Percentiles rank a stretch among this genome's conserved stretches.
These are phyloP conservation scores for Bretschneidera sinensis DNA, from an alignment of 345 rosid species.

Conservation along the genomic window DNA sequence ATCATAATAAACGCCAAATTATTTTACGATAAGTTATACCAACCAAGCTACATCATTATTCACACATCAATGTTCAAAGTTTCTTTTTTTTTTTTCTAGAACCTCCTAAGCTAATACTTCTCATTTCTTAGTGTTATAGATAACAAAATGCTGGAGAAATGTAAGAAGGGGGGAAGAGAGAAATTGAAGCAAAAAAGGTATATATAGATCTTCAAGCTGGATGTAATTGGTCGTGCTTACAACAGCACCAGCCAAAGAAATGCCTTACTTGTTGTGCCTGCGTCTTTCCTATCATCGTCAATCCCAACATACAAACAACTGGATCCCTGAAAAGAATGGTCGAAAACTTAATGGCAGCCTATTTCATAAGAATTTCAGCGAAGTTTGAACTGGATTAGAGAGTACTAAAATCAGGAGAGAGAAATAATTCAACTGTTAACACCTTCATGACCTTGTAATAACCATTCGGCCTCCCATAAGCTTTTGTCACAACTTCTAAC, in stretches of 20 bases:
- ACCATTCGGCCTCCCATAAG: no score
- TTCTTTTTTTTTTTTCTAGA: neutral
- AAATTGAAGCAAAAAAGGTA: neutral
- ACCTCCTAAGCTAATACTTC: neutral
- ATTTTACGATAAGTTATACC: neutral
- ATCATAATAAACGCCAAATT: neutral
- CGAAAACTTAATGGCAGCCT: no score
- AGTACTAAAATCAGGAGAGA: no score
- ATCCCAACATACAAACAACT: slow-evolving; percentile 79
- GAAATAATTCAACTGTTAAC: no score
- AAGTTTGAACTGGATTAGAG: no score
- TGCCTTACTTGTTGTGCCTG: slow-evolving; percentile 63
- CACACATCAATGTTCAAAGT: neutral
- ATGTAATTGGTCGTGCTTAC: slow-evolving; percentile 7
- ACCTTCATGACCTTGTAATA: no score
- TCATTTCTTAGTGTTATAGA: neutral
- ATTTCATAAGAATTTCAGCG: no score
- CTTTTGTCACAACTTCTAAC: no score
- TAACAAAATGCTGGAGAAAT: neutral
- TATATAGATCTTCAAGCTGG: neutral
- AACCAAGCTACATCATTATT: neutral
- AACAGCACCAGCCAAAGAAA: slow-evolving; percentile 4
- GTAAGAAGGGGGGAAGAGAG: neutral
- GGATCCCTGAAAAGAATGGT: slow-evolving; percentile 46
- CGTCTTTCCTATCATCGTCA: slow-evolving; percentile 58